Evolutionary conservation across 2,329 filamentous ascomycete species (phyloP), one percentile per base, ranked within the genome.

Genomic region (Coleophoma cylindrospora): DNA sequence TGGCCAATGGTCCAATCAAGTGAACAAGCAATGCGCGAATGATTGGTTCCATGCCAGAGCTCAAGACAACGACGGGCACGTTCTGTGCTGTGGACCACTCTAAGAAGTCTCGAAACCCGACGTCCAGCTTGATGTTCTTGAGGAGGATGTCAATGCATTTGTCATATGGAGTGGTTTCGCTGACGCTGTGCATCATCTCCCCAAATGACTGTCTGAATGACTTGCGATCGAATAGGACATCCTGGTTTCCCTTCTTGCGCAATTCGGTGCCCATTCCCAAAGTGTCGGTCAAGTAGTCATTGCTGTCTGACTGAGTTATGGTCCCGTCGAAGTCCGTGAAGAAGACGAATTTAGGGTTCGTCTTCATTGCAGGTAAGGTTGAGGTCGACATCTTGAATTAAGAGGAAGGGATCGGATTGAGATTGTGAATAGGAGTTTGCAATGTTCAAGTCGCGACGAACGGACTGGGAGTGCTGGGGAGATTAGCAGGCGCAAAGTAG

Each of bases 311-410:
- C 49, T 76, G 78, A 45, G 92, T 96, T 67, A 96, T 92, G 48
- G 91, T 97, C 64, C 94, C 94, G 71, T 99, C 94, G 67, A 97
- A 97, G 73, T 99, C 94, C 60, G 91, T 96, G 76, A 97, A 97
- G 80, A 99, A 96, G 75, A 99, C 91, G 75, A 89, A 88, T 72
- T 90, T 87, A 47, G 91, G 91, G 67, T 87, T 83, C 51, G 76
- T 83, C 62, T 74, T 74, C 67, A 85, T 71, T 41, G 81, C 81
- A 50, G 81, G 80, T 22, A 81, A 77, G 50, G 61, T 66, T 40
- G 62, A 54, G 50, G 64, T 58, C 51, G 62, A 55, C 59, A 64
- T 62, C 44, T 40, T 34, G 40, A 17, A 5, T 27, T 6, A 27
- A 27, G 9, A 27, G 27, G 27, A 27, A 27, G 27, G 3, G 27